Evolutionary conservation across 495 filamentous ascomycete species (phyloP).

Genomic region (Parmelia sp.): DNA sequence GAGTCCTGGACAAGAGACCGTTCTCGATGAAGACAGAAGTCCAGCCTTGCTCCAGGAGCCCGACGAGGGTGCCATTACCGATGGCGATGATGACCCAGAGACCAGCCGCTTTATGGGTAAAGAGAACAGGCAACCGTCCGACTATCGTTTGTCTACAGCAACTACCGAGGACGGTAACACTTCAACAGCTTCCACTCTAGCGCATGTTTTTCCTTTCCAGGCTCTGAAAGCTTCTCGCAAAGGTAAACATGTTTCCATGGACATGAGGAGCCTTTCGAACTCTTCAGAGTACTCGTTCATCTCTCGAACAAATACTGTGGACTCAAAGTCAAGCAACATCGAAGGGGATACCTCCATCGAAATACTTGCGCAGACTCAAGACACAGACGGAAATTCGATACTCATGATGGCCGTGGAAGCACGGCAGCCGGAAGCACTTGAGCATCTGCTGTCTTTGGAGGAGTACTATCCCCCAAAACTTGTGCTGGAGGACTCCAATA

Average conservation of each 20-base stretch:
- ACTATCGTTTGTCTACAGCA: slow-evolving; percentile 19
- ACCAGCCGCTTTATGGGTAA: background rate
- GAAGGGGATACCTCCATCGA: slow-evolving; percentile 84
- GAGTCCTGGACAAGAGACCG: slow-evolving; percentile 51
- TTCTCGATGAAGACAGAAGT: background rate
- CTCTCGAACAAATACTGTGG: slow-evolving; percentile 69
- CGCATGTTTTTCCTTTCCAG: slow-evolving; percentile 88
- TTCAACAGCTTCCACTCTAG: slow-evolving; percentile 58
- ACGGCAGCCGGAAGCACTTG: slow-evolving; percentile 59
- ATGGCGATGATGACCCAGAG: slow-evolving; percentile 10
- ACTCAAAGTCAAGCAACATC: slow-evolving; percentile 62
- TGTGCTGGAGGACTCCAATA: slow-evolving; percentile 76
- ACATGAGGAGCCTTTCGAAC: slow-evolving; percentile 79
- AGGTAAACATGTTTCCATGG: slow-evolving; percentile 78
- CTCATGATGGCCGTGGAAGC: slow-evolving; percentile 95
- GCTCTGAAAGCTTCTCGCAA: slow-evolving; percentile 47
- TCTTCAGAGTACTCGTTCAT: slow-evolving; percentile 70
- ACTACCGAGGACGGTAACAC: slow-evolving; percentile 26
- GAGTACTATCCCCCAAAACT: slow-evolving; percentile 63
- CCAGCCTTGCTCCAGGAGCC: background rate
- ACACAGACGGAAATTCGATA: slow-evolving; percentile 74
- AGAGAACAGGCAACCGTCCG: background rate
- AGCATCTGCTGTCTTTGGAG: slow-evolving; percentile 68
- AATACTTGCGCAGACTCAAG: slow-evolving; percentile 72
- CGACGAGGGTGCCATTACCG: slow-evolving; percentile 31